Evolutionary conservation across 208 protist species (phyloP).

Genomic region (Wallacemonas collosoma): DNA sequence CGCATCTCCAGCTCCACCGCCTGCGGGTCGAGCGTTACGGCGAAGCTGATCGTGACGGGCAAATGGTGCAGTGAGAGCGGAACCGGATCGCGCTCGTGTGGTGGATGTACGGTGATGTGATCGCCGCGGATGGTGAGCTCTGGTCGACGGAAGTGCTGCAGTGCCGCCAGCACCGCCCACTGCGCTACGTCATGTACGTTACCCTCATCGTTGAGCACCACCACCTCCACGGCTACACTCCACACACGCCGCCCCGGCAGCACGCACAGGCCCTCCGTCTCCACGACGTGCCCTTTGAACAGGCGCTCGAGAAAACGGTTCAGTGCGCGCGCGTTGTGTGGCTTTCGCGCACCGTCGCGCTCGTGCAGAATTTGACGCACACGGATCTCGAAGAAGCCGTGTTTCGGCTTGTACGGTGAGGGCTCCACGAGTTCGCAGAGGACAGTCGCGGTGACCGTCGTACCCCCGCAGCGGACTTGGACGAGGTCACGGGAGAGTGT

Average conservation of each 20-base stretch:
- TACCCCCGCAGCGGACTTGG: conserved; percentile 91
- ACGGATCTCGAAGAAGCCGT: conserved; percentile 95
- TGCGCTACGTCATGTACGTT: conserved; percentile 90
- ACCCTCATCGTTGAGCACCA: conserved; percentile 95
- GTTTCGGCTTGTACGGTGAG: conserved; percentile 89
- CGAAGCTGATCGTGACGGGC: conserved; percentile 86
- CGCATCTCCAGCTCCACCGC: conserved; percentile 37
- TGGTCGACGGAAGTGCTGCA: conserved; percentile 94
- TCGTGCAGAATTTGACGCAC: conserved; percentile 89
- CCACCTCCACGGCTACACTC: conserved; percentile 84
- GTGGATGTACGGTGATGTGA: conserved; percentile 76
- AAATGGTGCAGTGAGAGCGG: conserved; percentile 95
- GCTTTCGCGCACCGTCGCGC: conserved; percentile 42
- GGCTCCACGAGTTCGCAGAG: conserved; percentile 94
- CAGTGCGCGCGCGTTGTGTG: conserved; percentile 25
- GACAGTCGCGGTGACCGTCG: conserved; percentile 81
- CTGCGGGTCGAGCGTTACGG: conserved; percentile 55
- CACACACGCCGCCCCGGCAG: conserved; percentile 93
- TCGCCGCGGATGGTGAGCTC: conserved; percentile 93
- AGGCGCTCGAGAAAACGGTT: conserved; percentile 86
- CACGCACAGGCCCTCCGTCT: conserved; percentile 96
- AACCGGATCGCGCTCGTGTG: conserved; percentile 93
- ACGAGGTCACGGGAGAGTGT: conserved; percentile 62
- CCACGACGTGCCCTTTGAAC: conserved; percentile 90
- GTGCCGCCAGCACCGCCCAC: conserved; percentile 85